phyloP scores from a whole-genome alignment of 441 rosid species.

The Pelargonium cotyledonis region DNA sequence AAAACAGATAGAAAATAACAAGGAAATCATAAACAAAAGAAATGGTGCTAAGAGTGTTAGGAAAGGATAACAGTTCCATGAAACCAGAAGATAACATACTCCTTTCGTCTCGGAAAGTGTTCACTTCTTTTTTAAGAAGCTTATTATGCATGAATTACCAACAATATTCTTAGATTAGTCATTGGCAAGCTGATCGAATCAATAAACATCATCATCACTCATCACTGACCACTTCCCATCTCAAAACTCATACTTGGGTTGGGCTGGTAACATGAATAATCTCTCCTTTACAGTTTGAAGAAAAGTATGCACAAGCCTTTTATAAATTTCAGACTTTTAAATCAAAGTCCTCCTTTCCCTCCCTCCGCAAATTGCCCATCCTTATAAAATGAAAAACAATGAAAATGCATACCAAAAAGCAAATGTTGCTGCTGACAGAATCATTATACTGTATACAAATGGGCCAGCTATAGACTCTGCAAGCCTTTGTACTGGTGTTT shows the following conservation, averaged over 20 bases:
- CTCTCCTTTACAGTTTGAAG: not conserved
- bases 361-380: not conserved
- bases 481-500: constrained; percentile 88
- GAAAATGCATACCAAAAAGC: constrained; percentile 61
- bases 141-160: too few relatives aligned
- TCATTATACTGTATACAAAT: constrained; percentile 77
- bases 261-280: not conserved
- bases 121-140: too few relatives aligned
- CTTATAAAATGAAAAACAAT: constrained; percentile 11
- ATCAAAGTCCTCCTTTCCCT: not conserved
- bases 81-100: too few relatives aligned
- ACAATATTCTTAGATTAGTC: not conserved
- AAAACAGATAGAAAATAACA: too few relatives aligned
- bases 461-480: constrained; percentile 97
- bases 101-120: not conserved
- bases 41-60: too few relatives aligned
- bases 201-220: not conserved
- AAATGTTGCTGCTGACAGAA: constrained; percentile 81
- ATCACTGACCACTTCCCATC: not conserved
- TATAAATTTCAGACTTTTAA: not conserved
- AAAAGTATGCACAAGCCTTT: not conserved
- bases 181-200: not conserved
- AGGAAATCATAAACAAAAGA: too few relatives aligned
- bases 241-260: not conserved
- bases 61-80: too few relatives aligned